These are phyloP conservation scores for Metschnikowia cubensis DNA, from an alignment of 805 yeast genomes.

Conservation along the genomic window DNA sequence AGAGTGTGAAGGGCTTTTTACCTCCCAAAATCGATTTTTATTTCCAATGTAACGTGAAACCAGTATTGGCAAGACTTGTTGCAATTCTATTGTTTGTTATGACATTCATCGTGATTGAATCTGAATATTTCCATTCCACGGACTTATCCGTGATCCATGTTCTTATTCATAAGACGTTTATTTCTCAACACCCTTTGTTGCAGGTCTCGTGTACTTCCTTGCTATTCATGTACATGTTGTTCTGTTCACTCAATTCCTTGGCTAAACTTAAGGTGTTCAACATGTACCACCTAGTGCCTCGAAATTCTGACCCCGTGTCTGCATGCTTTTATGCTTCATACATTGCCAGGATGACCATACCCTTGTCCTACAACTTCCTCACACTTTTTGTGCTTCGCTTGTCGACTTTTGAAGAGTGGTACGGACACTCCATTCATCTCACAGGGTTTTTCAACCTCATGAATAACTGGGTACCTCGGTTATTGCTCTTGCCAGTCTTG, in stretches of 20 bases:
- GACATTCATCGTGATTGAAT: constrained; percentile 59
- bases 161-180: constrained; percentile 34
- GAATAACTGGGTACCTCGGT: constrained; percentile 72
- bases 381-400: constrained; percentile 54
- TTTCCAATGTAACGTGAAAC: constrained; percentile 40
- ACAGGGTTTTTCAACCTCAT: constrained; percentile 69
- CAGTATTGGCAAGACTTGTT: constrained; percentile 40
- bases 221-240: constrained; percentile 59
- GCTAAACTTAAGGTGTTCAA: constrained; percentile 68
- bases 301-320: constrained; percentile 69
- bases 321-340: constrained; percentile 76
- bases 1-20: constrained; percentile 1
- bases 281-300: constrained; percentile 69
- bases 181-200: constrained; percentile 16
- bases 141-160: constrained; percentile 56
- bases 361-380: constrained; percentile 73
- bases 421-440: constrained; percentile 70
- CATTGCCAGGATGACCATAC: constrained; percentile 77
- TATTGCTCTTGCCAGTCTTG: constrained; percentile 65
- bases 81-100: constrained; percentile 41
- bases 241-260: constrained; percentile 62
- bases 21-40: constrained; percentile 17
- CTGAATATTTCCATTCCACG: constrained; percentile 73
- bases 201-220: constrained; percentile 41
- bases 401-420: constrained; percentile 63